Evolutionary conservation across 2,329 filamentous ascomycete genomes (phyloP).

Genomic region (Dryadomyces quercus-mongolicae): DNA sequence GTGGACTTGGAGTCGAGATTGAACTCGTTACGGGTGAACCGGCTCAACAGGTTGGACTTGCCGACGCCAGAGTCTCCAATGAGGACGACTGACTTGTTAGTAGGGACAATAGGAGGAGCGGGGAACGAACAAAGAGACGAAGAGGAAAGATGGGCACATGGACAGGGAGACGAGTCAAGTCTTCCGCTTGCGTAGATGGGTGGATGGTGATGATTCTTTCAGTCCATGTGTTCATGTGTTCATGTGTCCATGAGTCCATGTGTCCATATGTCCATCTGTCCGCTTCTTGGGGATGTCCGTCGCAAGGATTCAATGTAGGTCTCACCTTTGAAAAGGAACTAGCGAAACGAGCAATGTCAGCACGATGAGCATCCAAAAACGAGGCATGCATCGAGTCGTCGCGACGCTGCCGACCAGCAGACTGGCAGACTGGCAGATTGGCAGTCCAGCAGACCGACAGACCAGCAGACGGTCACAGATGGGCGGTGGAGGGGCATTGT

Average conservation of each 20-base stretch:
- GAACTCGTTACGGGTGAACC: conserved; percentile 99
- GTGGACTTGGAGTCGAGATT: conserved; percentile 99
- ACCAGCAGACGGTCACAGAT: too few relatives aligned
- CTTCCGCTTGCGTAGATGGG: too few relatives aligned
- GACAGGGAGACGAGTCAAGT: not conserved
- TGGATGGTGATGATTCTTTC: not conserved
- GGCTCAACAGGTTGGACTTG: conserved; percentile 98
- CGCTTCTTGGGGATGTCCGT: too few relatives aligned
- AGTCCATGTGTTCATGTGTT: too few relatives aligned
- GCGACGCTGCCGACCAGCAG: too few relatives aligned
- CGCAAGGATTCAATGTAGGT: not conserved
- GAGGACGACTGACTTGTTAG: conserved; percentile 63
- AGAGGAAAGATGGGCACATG: not conserved
- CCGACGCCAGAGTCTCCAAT: conserved; percentile 99
- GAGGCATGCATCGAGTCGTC: not conserved
- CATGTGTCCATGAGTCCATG: too few relatives aligned
- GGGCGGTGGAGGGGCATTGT: conserved; percentile 4
- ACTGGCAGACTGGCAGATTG: too few relatives aligned
- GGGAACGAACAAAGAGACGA: not conserved
- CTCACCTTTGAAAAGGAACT: conserved; percentile 99
- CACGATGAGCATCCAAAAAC: conserved; percentile 7
- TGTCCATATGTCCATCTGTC: too few relatives aligned
- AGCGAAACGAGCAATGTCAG: conserved; percentile 11
- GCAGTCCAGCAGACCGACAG: too few relatives aligned
- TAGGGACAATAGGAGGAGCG: conserved; percentile 5